Evolutionary conservation across 805 yeast species (phyloP), one percentile per base, ranked within the genome.

Genomic region (Tetrapisispora arboricola): DNA sequence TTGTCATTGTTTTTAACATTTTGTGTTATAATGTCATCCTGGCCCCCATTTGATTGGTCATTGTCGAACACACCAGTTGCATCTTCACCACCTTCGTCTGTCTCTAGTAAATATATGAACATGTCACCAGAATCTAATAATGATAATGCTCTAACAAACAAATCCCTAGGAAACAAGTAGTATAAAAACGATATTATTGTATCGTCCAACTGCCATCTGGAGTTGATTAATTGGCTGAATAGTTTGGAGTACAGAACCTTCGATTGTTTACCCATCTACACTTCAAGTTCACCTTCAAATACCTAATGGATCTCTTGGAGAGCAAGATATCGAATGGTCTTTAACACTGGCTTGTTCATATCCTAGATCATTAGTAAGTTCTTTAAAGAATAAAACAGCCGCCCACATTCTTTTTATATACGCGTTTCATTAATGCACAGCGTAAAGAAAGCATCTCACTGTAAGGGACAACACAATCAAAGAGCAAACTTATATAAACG

Each of bases 131-230:
- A 57, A 17, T 62, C 66, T 12, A 62, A 33, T 15, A 62, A 41
- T 0, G 66, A 62, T 12, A 62, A 39, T 5, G 64, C 64, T 31
- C 56, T 48, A 9, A 62, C 53, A 36, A 59, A 58, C 15, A 59
- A 41, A 15, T 60, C 64, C 29, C 54, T 40, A 1, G 64, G 63
- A 29, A 57, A 58, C 40, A 59, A 40, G 36, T 56, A 59, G 36
- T 56, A 54, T 9, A 61, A 42, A 22, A 61, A 62, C 4, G 60
- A 53, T 7, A 54, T 50, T 15, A 59, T 50, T 2, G 54, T 50
- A 17, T 53, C 57, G 39, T 62, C 54, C 38, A 61, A 39, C 24
- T 49, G 49, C 10, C 47, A 55, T 22, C 53, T 38, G 12, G 32
- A n/a, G n/a, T 38, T 43, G 9, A 57, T 37, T 28, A 57, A 36